phyloP scores from a whole-genome alignment of 805 yeast species.

The Kazachstania taianensis region DNA sequence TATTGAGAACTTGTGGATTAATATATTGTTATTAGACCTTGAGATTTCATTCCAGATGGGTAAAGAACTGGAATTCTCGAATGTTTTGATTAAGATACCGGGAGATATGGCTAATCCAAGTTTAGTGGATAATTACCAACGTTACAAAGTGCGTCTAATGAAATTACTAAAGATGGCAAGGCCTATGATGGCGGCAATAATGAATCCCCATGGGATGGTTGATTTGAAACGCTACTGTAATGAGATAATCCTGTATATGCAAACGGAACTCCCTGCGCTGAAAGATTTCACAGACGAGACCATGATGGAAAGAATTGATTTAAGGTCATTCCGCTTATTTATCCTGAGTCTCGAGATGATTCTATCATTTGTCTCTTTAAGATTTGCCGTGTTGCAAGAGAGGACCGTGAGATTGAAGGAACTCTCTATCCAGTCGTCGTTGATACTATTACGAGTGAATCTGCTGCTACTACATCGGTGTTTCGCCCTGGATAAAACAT shows the following conservation, averaged over 20 bases:
- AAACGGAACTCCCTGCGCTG: slow-evolving; percentile 2
- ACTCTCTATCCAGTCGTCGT: slow-evolving; percentile 6
- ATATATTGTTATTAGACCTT: slow-evolving; percentile 20
- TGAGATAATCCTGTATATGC: neutral
- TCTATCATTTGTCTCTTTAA: slow-evolving; percentile 9
- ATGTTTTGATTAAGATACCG: slow-evolving; percentile 1
- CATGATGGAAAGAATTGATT: neutral
- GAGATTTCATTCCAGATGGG: slow-evolving; percentile 20
- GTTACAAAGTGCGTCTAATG: slow-evolving; percentile 8
- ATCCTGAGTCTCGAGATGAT: slow-evolving; percentile 13
- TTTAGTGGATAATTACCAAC: slow-evolving; percentile 1
- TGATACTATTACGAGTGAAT: slow-evolving; percentile 13
- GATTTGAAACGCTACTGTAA: slow-evolving; percentile 5
- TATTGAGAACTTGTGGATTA: slow-evolving; percentile 22
- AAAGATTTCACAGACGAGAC: neutral
- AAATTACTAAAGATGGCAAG: slow-evolving; percentile 14
- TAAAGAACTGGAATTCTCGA: slow-evolving; percentile 9
- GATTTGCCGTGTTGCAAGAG: slow-evolving; percentile 10
- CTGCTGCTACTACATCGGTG: slow-evolving; percentile 10
- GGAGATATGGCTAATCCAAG: slow-evolving; percentile 4
- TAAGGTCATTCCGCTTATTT: slow-evolving; percentile 4
- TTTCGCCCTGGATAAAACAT: slow-evolving; percentile 12
- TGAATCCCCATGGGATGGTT: slow-evolving; percentile 7
- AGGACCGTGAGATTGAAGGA: slow-evolving; percentile 7
- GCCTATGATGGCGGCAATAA: slow-evolving; percentile 11